Conservation (phyloP, 305 asterid species). For the Vinca major region DNA sequence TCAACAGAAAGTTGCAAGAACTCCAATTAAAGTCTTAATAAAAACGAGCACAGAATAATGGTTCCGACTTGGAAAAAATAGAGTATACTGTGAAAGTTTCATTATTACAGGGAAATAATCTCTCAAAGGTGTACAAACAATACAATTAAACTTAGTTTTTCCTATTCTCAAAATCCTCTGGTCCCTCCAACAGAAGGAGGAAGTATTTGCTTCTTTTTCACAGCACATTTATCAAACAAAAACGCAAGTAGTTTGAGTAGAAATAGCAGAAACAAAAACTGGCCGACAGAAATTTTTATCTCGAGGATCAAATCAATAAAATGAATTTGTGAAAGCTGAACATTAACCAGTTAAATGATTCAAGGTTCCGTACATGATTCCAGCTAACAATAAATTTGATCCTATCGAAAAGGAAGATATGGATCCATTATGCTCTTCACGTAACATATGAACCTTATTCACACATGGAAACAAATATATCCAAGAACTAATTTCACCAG, state of each 20-base stretch:
- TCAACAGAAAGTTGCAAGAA: not conserved
- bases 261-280: not conserved
- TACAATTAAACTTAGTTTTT: not conserved
- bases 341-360: not conserved
- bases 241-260: not conserved
- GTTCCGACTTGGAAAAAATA: not conserved
- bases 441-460: not conserved
- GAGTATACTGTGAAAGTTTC: not conserved
- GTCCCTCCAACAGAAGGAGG: not conserved
- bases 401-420: not conserved
- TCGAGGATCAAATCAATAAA: not conserved
- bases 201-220: not conserved
- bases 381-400: too few relatives aligned
- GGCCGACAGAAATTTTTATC: not conserved
- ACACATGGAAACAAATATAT: not conserved
- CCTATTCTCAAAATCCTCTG: not conserved
- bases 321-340: not conserved
- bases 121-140: not conserved
- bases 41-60: not conserved
- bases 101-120: not conserved
- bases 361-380: too few relatives aligned
- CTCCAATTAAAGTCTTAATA: not conserved
- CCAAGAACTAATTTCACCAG: conserved; percentile 1
- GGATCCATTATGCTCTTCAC: not conserved
- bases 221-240: not conserved